Evolutionary conservation across 2,329 filamentous ascomycete genomes (phyloP), one percentile per base, ranked within the genome.

Genomic region (Fusarium musae): DNA sequence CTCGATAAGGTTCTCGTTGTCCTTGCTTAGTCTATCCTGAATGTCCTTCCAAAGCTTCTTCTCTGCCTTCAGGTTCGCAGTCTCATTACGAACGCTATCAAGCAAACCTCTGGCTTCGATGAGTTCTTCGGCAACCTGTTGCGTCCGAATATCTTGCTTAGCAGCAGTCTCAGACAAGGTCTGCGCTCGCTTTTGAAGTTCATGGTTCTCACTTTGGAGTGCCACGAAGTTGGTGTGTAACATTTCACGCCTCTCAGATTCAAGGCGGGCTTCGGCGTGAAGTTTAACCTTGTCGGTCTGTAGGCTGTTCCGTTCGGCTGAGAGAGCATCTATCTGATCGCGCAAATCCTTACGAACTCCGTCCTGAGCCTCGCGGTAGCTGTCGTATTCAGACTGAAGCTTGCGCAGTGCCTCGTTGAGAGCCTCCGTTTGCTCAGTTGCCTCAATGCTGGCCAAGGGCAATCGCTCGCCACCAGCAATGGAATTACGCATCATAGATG

Each of bases 1-100:
- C 68, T 97, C 93, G 46, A 93, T 88, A 17, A 98, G 85, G 26
- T 85, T 90, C 78, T 97, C 94, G 73, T 96, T 97, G 79, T 98
- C 95, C 77, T 96, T 94, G 70, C 90, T 93, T 47, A 98, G 87
- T 59, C 97, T 91, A 72, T 93, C 92, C 80, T 98, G 95, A 39
- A 98, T 97, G 63, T 93, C 94, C 84, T 96, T 97, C 93, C 93
- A 97, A 15, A 99, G 87, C 42, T 94, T 93, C 84, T 97, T 97
- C 82, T 98, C 96, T 0, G 96, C 95, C 81, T 97, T 97, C 39
- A 98, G 88, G 78, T 98, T 98, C 21, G 95, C 92, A 60, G 92
- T 94, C 80, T 99, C 96, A 73, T 94, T 95, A 59, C 95, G 93
- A 82, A 98, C 89, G 78, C 94, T 95, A 78, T 99, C 96, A 7